Base-by-base conservation (phyloP, 2,329 filamentous ascomycete genomes). In the Alternaria sp. region DNA sequence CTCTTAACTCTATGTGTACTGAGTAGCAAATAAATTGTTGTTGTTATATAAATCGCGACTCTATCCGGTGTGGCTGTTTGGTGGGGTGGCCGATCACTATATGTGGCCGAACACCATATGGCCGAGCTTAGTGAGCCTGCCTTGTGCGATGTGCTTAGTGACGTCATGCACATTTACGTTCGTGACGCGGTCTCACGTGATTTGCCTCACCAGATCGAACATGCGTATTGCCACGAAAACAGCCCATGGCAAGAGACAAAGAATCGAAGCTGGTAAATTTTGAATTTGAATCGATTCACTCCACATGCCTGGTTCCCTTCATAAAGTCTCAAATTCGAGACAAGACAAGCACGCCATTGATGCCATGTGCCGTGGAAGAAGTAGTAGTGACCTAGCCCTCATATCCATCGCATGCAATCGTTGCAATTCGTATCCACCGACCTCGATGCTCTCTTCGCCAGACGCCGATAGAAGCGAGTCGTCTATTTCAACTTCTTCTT, bases 401-500 rank as follows among this genome's bases (percentile, higher is more conserved):
- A 59, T 65, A 60, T 68, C 68, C 69, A 56, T 73, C 66, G 65
- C 65, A 69, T 72, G 63, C 70, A 65, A 70, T 71, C 71, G 66
- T 72, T 61, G 65, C 67, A 61, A 66, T 70, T 72, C 71, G 66
- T 73, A 66, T 54, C 68, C 54, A 67, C 67, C 63, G 61, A 61
- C 60, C 62, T 69, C 60, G 61, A 45, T 56, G 41, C 52, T 59
- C 52, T 46, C 66, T 70, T 72, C 70, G 70, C 71, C 73, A 69
- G 68, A 75, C 71, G 71, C 74, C 74, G 58, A 62, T 67, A 65
- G 56, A 56, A 62, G 73, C 72, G 74, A 77, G 62, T 65, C 81
- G 82, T 85, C 82, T 90, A 94, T 86, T 97, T 97, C 82, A 97
- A 89, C 94, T 99, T 99, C 93, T 99, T 99, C 94, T 99, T 99